Conservation (phyloP, 768 basidiomycete genomes). For the Podaxis sp. region DNA sequence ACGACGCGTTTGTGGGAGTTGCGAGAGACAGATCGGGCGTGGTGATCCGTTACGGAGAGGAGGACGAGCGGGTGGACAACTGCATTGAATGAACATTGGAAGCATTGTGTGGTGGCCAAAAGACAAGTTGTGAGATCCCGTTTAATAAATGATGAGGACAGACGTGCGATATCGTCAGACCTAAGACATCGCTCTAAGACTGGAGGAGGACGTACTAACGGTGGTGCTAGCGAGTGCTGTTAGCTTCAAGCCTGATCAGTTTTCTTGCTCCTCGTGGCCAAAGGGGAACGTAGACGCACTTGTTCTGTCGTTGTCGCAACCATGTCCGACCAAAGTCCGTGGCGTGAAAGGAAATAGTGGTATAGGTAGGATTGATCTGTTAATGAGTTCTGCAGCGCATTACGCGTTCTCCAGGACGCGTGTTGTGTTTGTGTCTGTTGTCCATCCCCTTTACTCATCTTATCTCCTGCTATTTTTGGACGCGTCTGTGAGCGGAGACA, state of each 20-base stretch:
- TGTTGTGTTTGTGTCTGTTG: constrained; percentile 37
- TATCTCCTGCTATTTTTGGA: neutral
- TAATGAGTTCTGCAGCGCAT: constrained; percentile 13
- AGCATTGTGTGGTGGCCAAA: neutral
- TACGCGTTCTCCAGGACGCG: constrained; percentile 31
- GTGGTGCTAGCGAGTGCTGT: constrained; percentile 68
- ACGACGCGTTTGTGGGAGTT: constrained; percentile 89
- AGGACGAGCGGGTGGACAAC: constrained; percentile 97
- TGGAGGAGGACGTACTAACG: constrained; percentile 56
- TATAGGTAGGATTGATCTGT: constrained; percentile 10
- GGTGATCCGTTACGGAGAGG: constrained; percentile 94
- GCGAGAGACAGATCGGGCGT: constrained; percentile 83
- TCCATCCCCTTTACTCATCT: constrained; percentile 9
- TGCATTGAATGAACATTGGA: constrained; percentile 24
- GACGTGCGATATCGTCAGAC: constrained; percentile 16
- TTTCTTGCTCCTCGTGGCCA: neutral
- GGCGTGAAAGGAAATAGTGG: constrained; percentile 5
- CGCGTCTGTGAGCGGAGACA: neutral
- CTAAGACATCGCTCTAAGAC: constrained; percentile 2
- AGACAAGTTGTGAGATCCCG: neutral
- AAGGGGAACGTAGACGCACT: constrained; percentile 32
- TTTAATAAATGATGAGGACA: constrained; percentile 1
- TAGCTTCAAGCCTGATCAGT: constrained; percentile 40
- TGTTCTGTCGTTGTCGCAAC: constrained; percentile 76
- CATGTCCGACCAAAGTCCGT: constrained; percentile 24